Evolutionary conservation across 179 eudicot genomes (phyloP).

Genomic region (Silene coronaria): DNA sequence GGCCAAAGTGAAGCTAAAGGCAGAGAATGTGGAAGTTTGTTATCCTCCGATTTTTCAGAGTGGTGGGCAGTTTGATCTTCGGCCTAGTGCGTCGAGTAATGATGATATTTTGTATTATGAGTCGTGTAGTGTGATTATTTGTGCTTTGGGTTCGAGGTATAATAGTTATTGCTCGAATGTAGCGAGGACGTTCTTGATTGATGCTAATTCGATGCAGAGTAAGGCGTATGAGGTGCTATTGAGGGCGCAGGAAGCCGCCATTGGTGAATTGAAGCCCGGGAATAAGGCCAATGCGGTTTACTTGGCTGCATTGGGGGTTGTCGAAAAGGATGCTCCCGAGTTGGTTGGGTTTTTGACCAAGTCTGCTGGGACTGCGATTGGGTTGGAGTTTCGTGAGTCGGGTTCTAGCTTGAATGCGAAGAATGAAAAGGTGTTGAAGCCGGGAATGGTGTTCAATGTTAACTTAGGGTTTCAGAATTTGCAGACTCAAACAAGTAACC

Average conservation of each 20-base stretch:
- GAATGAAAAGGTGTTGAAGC: conserved; percentile 58
- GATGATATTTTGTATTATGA: conserved; percentile 69
- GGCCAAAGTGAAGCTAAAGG: conserved; percentile 64
- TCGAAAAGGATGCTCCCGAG: conserved; percentile 75
- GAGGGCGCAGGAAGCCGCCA: conserved; percentile 87
- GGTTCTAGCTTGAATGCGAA: conserved; percentile 60
- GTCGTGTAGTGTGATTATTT: conserved; percentile 71
- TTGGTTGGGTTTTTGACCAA: conserved; percentile 61
- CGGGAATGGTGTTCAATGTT: conserved; percentile 80
- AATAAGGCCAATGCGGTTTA: conserved; percentile 49
- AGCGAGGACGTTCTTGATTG: conserved; percentile 72
- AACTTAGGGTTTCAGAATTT: conserved; percentile 77
- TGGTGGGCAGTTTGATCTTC: conserved; percentile 79
- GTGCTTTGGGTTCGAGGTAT: conserved; percentile 83
- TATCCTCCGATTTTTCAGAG: conserved; percentile 95
- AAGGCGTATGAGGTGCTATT: conserved; percentile 79
- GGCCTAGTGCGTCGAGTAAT: conserved; percentile 78
- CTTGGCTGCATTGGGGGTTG: conserved; percentile 59
- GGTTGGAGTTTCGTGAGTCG: conserved; percentile 90
- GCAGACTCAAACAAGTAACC: conserved; percentile 47
- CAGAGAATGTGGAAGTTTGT: conserved; percentile 82
- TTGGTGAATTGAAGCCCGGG: conserved; percentile 64
- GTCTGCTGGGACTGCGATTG: conserved; percentile 88
- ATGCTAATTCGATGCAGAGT: conserved; percentile 55
- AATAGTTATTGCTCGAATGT: conserved; percentile 79